These are phyloP conservation scores for Apiotrichum laibachii DNA, from an alignment of 1,284 basidiomycete species.

Conservation along the genomic window DNA sequence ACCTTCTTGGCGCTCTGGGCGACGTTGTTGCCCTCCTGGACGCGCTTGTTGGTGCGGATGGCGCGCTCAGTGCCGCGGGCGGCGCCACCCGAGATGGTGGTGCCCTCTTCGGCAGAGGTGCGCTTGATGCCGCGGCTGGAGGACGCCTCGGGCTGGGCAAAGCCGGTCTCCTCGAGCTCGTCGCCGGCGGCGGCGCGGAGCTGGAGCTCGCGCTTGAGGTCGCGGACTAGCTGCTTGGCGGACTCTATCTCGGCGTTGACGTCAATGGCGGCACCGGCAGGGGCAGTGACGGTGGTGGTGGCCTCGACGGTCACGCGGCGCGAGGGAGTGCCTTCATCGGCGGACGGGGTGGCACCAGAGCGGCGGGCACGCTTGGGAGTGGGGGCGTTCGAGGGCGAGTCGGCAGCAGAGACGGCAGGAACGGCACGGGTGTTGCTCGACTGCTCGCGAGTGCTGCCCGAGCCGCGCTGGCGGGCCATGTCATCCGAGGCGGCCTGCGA, in stretches of 20 bases:
- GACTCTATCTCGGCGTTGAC: conserved; percentile 49
- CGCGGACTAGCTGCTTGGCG: conserved; percentile 48
- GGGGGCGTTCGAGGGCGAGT: conserved; percentile 26
- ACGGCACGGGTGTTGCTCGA: conserved; percentile 9
- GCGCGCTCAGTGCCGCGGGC: conserved; percentile 30
- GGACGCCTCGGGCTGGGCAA: conserved; percentile 25
- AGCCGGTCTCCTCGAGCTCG: conserved; percentile 41
- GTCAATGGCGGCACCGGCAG: conserved; percentile 33
- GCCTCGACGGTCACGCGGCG: conserved; percentile 44
- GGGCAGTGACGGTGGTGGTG: conserved; percentile 45
- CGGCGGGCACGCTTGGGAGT: conserved; percentile 41
- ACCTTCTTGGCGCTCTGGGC: conserved; percentile 37
- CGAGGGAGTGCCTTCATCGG: conserved; percentile 10
- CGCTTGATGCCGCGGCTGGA: conserved; percentile 41
- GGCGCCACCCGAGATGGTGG: conserved; percentile 32
- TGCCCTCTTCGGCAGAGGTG: conserved; percentile 37
- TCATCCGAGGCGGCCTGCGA: conserved; percentile 49
- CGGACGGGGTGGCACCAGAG: conserved; percentile 7
- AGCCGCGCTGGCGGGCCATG: conserved; percentile 22
- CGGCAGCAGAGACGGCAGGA: conserved; percentile 15
- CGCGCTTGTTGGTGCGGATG: conserved; percentile 42
- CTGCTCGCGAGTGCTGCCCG: not conserved
- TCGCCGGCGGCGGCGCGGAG: conserved; percentile 43
- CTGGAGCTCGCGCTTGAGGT: conserved; percentile 44
- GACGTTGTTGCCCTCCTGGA: conserved; percentile 26